Base-by-base conservation (phyloP, 2,329 filamentous ascomycete genomes). In the Pseudogymnoascus sp. region DNA sequence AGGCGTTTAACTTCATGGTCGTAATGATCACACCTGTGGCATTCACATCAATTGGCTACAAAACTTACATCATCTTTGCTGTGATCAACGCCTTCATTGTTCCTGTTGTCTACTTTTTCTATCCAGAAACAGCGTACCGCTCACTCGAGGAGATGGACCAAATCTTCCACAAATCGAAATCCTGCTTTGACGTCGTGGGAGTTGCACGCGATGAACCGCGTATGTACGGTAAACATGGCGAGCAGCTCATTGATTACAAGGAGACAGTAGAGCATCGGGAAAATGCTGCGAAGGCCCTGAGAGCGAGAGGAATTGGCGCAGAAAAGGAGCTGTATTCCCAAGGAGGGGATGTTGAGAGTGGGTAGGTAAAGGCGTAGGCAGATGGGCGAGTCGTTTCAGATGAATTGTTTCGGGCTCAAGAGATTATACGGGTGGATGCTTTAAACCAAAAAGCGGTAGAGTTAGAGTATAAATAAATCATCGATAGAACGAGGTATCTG, bases 1-100 rank as follows among this genome's bases (percentile, higher is more conserved):
- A 83, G 83, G 82, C 85, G 61, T 86, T 86, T 73, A 87, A 87
- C 72, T 86, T 85, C 71, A 73, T 85, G 73, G 72, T 75, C 28
- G 73, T 74, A 3, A 70, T 69, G 67, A 76, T 77, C 19, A 77
- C 74, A 4, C 74, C 73, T 1, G 67, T 75, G 19, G 66, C 66
- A 6, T 73, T 76, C 63, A 75, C 80, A 64, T 82, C 76, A 64
- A 88, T 88, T 66, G 73, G 75, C 14, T 82, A 84, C 75, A 77
- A 84, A 69, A 87, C 85, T 0, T 88, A 88, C 73, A 82, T 84
- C 69, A 83, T 89, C 68, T 89, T 89, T 70, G 85, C 85, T 10
- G 80, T 85, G 54, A 48, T 62, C 43, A 73, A 73, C 67, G 72
- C 72, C 6, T 69, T 68, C 65, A 73, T 73, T 60, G 63, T 73